Base-by-base conservation (phyloP, 2,329 filamentous ascomycete genomes). In the Claviceps arundinis region DNA sequence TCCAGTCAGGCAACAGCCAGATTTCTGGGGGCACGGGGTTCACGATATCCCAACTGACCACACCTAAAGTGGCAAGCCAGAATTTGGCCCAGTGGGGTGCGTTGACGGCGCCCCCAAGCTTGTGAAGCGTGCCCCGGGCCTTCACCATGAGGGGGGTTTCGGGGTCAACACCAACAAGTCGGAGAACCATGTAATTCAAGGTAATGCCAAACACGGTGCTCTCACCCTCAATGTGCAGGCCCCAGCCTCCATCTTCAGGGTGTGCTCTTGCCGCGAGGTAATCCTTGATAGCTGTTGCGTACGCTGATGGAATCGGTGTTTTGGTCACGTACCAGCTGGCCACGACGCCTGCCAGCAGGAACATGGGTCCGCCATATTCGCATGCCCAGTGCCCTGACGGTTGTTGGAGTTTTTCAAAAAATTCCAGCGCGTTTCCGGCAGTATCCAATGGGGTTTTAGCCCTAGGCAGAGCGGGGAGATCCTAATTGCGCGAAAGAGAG, bases 301-400 rank as follows among this genome's bases (percentile, higher is more conserved):
- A 84, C 54, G 86, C 81, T 55, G 81, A 79, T 1, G 89, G 83
- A 53, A 98, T 87, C 4, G 86, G 85, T 50, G 89, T 95, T 64
- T 90, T 82, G 56, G 90, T 97, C 50, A 85, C 85, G 65, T 95
- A 90, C 82, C 88, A 94, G 30, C 86, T 78, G 59, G 95, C 81
- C 56, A 96, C 81, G 22, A 95, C 66, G 45, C 91, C 88, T 0
- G 91, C 89, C 1, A 97, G 74, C 41, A 97, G 78, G 64, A 98
- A 98, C 87, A 96, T 91, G 4, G 93, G 93, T 0, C 93, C 93
- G 51, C 93, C 93, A 70, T 98, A 98, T 66, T 98, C 93, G 71
- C 91, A 97, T 5, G 77, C 93, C 93, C 93, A 98, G 63, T 96
- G 88, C 5, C 93, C 93, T 1, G 88, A 85, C 14, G 85, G 82